phyloP scores from a whole-genome alignment of 805 yeast species.

The Lipomyces lipofer region DNA sequence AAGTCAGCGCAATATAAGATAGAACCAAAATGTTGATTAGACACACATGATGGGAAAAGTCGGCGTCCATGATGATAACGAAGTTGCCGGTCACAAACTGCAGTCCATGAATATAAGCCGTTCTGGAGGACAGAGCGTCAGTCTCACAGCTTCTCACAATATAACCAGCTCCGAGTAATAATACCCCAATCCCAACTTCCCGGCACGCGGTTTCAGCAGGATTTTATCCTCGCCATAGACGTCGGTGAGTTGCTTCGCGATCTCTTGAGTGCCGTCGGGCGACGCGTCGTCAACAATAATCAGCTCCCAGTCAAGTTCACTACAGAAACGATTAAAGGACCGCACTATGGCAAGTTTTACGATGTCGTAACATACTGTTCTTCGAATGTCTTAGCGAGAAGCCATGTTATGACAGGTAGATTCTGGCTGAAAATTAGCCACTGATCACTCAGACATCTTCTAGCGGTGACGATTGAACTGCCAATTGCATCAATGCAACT shows the following conservation, averaged over 20 bases:
- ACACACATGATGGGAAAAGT: too few species aligned
- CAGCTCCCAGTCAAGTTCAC: conserved; percentile 68
- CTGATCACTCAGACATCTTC: too few species aligned
- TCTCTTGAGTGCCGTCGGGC: conserved; percentile 79
- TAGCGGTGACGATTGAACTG: too few species aligned
- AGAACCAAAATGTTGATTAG: too few species aligned
- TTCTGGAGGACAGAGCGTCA: too few species aligned
- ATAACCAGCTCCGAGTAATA: background rate
- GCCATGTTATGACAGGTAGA: conserved; percentile 67
- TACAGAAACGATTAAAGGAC: background rate
- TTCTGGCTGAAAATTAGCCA: too few species aligned
- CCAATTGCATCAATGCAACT: too few species aligned
- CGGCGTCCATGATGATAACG: too few species aligned
- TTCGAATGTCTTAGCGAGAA: conserved; percentile 66
- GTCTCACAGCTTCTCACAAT: too few species aligned
- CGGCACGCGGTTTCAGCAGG: conserved; percentile 69
- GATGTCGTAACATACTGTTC: conserved; percentile 38
- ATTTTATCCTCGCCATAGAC: conserved; percentile 36
- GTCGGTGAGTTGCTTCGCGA: conserved; percentile 59
- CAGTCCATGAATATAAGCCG: too few species aligned
- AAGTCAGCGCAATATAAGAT: too few species aligned
- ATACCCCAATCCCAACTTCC: conserved; percentile 69
- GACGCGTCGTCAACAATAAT: conserved; percentile 76
- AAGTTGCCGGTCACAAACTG: too few species aligned
- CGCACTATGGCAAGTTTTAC: background rate